A percentile compares a stretch with the other conserved stretches of the same genome.
Conservation (phyloP, 2,329 filamentous ascomycete species). For the Pyricularia sp. region DNA sequence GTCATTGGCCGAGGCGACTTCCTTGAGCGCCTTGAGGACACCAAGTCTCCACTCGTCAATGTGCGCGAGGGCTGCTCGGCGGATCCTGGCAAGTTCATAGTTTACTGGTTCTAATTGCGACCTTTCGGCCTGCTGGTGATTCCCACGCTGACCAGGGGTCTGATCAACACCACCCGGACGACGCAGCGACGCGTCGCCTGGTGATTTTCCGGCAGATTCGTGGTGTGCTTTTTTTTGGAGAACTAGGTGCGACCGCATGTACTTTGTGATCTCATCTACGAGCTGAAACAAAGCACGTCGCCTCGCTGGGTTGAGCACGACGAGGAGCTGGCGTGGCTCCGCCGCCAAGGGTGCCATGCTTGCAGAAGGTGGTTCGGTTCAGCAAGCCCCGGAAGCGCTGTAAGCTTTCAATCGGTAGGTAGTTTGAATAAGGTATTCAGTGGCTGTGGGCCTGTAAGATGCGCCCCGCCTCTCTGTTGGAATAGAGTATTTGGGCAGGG, state of each 20-base stretch:
- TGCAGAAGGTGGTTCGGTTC: not conserved
- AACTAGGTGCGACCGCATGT: constrained; percentile 40
- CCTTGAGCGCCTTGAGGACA: constrained; percentile 56
- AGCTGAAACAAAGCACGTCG: constrained; percentile 38
- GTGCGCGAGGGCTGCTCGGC: constrained; percentile 45
- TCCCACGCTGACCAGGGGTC: constrained; percentile 4
- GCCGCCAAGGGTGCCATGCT: constrained; percentile 39
- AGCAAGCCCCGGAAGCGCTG: not conserved
- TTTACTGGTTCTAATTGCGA: constrained; percentile 5
- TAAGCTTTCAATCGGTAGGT: not conserved
- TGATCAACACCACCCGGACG: constrained; percentile 9
- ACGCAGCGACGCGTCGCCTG: constrained; percentile 9
- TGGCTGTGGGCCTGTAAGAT: not conserved
- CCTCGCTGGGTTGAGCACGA: constrained; percentile 38
- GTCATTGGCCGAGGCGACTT: constrained; percentile 45
- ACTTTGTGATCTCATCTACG: constrained; percentile 35
- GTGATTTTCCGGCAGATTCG: not conserved
- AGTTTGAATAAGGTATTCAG: not conserved
- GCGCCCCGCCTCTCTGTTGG: not conserved
- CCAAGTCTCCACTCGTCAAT: constrained; percentile 68
- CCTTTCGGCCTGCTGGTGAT: constrained; percentile 1
- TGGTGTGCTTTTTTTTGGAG: constrained; percentile 14
- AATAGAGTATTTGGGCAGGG: not conserved
- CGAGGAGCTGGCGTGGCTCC: constrained; percentile 41
- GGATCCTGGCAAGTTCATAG: constrained; percentile 17